Evolutionary conservation across 306 rosid species (phyloP).

Genomic region (Biancaea sappan): DNA sequence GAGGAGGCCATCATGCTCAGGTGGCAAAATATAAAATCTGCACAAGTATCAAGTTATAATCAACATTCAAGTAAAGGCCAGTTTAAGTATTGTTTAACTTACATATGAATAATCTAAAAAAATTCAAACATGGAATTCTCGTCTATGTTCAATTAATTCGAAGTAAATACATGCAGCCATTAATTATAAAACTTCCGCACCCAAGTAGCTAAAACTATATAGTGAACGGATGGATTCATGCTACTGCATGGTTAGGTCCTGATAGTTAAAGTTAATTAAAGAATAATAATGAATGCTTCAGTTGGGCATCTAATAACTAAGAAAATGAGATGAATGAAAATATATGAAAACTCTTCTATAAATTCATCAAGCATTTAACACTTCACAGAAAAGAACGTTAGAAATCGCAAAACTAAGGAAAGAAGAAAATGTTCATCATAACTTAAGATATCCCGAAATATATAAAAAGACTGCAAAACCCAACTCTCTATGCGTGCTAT

Average conservation of each 20-base stretch:
- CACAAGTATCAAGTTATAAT: constrained; percentile 22
- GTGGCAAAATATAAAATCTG: constrained; percentile 45
- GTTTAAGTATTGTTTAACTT: not conserved
- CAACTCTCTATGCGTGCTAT: not conserved
- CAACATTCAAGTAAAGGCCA: not conserved
- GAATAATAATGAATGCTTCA: constrained; percentile 6
- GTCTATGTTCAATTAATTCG: constrained; percentile 12
- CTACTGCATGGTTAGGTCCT: not conserved
- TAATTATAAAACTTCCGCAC: not conserved
- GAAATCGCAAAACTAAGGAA: not conserved
- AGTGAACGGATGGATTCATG: not conserved
- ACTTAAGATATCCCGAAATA: not conserved
- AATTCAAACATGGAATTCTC: not conserved
- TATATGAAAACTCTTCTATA: not conserved
- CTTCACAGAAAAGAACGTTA: not conserved
- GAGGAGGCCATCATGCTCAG: constrained; percentile 42
- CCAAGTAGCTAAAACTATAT: not conserved
- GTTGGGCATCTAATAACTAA: not conserved
- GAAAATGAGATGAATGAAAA: not conserved
- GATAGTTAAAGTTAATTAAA: not conserved
- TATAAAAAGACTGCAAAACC: not conserved
- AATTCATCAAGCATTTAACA: not conserved
- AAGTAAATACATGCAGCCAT: constrained; percentile 2
- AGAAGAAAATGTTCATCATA: not conserved
- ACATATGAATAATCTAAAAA: not conserved